Percentiles rank a stretch among this genome's conserved stretches.
Conservation (phyloP, 306 rosid species). For the Parietaria judaica region DNA sequence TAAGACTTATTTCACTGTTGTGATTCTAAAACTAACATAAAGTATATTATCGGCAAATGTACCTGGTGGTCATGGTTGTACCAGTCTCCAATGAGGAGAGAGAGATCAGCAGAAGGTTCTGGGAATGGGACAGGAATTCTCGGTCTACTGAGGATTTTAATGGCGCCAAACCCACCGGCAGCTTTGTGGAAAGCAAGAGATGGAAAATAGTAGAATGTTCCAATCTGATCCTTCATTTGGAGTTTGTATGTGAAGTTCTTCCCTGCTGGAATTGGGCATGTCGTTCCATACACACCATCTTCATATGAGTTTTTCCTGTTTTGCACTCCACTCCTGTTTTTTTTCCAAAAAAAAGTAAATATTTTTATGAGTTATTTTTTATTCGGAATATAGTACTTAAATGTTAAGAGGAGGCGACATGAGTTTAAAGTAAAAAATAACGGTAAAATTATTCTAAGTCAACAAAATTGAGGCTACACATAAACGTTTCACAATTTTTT, state of each 20-base stretch:
- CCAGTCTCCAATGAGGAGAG: slow-evolving; percentile 89
- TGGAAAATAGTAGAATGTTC: slow-evolving; percentile 82
- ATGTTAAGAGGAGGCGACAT: not conserved
- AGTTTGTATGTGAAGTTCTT: slow-evolving; percentile 81
- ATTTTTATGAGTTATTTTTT: not conserved
- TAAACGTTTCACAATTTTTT: too few species aligned
- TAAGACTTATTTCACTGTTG: too few species aligned
- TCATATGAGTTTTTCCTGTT: slow-evolving; percentile 79
- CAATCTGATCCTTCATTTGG: slow-evolving; percentile 87
- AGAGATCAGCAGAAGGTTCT: slow-evolving; percentile 60
- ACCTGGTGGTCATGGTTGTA: slow-evolving; percentile 58
- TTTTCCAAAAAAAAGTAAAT: not conserved
- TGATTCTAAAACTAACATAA: too few species aligned
- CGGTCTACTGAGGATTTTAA: slow-evolving; percentile 81
- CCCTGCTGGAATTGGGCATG: slow-evolving; percentile 89
- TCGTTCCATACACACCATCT: slow-evolving; percentile 82
- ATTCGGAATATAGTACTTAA: not conserved
- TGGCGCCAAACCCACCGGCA: slow-evolving; percentile 76
- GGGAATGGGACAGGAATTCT: slow-evolving; percentile 89
- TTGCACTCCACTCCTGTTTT: slow-evolving; percentile 71
- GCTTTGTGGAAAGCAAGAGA: slow-evolving; percentile 83
- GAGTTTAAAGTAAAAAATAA: not conserved
- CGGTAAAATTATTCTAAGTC: too few species aligned
- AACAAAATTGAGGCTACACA: too few species aligned
- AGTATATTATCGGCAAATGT: too few species aligned